A percentile compares a stretch with the other conserved stretches of the same genome.
phyloP scores from a whole-genome alignment of 805 yeast genomes.

The Cyberlindnera maritima region DNA sequence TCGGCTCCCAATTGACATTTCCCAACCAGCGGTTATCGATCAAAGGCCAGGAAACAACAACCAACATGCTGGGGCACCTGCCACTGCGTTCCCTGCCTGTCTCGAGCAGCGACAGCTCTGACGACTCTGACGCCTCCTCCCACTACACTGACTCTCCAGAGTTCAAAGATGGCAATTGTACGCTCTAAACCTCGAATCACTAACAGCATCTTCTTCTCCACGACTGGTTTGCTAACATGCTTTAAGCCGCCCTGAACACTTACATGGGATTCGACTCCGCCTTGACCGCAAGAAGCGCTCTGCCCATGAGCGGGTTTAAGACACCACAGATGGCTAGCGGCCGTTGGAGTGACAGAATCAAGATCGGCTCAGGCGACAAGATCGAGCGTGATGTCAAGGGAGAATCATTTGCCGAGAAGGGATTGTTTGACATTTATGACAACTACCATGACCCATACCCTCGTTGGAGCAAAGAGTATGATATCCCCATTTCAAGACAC shows the following conservation, averaged over 20 bases:
- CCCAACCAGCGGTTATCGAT: neutral
- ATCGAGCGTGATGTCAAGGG: slow-evolving; percentile 27
- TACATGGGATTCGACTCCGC: slow-evolving; percentile 27
- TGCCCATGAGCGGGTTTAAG: slow-evolving; percentile 93
- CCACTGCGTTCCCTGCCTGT: slow-evolving; percentile 4
- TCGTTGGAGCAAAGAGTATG: slow-evolving; percentile 41
- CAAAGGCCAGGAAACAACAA: neutral
- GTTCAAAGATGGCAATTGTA: slow-evolving; percentile 23
- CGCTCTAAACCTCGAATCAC: slow-evolving; percentile 1
- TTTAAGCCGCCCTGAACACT: slow-evolving; percentile 14
- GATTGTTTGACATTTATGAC: slow-evolving; percentile 42
- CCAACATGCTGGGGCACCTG: slow-evolving; percentile 8
- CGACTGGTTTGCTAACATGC: neutral
- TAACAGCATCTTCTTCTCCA: neutral
- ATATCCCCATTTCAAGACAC: slow-evolving; percentile 46
- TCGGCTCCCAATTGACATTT: neutral
- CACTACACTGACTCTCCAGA: slow-evolving; percentile 31
- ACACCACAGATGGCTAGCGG: slow-evolving; percentile 87
- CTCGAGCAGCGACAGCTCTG: neutral
- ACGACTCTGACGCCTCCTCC: slow-evolving; percentile 20
- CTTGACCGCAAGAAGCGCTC: slow-evolving; percentile 34
- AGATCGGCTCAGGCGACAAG: slow-evolving; percentile 30
- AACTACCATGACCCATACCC: slow-evolving; percentile 49
- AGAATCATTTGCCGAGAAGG: slow-evolving; percentile 38
- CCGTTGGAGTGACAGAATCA: slow-evolving; percentile 44